Evolutionary conservation across 345 rosid species (phyloP), one percentile per base, ranked within the genome.

Genomic region (Salix udensis): DNA sequence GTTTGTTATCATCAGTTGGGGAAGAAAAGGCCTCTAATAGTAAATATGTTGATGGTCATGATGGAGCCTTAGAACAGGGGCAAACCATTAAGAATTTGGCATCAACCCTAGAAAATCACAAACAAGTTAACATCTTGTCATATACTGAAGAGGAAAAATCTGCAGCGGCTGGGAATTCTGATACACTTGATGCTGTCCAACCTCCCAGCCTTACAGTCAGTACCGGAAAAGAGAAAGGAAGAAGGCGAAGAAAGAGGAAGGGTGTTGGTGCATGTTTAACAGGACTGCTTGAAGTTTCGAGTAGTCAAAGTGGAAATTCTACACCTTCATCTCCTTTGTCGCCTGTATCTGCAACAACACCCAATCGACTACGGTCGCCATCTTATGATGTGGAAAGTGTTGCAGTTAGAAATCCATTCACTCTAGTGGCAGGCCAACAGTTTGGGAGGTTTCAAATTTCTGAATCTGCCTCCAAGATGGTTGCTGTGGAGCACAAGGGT

Each of bases 231-330:
- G 98, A 90, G 73, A 93, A 87, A 74, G 89, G 91, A 70, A 88
- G 88, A 71, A 82, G 90, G 82, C 87, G 97, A 70, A 89, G 91
- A 82, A 95, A 84, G 91, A 88, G 91, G 80, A 95, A 85, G 85
- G 92, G 89, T 72, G 74, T 78, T 28, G 76, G 81, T 23, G 80
- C 88, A 21, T 82, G 76, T 65, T 66, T 86, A 67, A 69, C 81
- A 14, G 88, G 82, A 24, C 72, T 79, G 6, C 73, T 87, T 23
- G 97, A 95, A 70, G 92, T 87, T 36, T 93, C 97, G 14, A 95
- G 98, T 78, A 95, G 96, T 82, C 92, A 91, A 74, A 95, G 97
- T 44, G 98, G 94, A 77, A 89, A 88, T 78, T 93, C 98, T 37
- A 95, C 98, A 13, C 97, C 98, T 21, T 90, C 92, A 11, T 91